phyloP scores from a whole-genome alignment of 2,329 filamentous ascomycete species.

The Ophiostoma ips region DNA sequence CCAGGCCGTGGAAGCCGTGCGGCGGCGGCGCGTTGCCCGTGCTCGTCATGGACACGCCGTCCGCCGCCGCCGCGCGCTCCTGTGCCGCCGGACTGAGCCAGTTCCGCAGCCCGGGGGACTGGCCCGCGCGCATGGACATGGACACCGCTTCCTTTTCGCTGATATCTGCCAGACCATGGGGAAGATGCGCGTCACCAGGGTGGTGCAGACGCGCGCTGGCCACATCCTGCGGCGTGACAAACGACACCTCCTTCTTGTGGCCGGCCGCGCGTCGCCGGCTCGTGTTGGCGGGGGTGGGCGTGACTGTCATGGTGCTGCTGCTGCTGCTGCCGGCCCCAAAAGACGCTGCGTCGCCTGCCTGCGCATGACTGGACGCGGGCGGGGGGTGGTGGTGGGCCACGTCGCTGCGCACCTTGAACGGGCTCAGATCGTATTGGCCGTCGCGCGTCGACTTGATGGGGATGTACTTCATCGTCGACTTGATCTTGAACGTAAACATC shows the following conservation, averaged over 20 bases:
- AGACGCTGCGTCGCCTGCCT: no score
- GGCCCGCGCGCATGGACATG: background rate
- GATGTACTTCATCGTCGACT: conserved; percentile 73
- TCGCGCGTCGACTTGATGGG: conserved; percentile 59
- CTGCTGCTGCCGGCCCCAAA: no score
- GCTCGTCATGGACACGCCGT: conserved; percentile 9
- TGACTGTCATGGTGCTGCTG: conserved; percentile 56
- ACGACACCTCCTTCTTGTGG: conserved; percentile 53
- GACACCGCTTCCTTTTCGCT: conserved; percentile 22
- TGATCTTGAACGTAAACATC: conserved; percentile 86
- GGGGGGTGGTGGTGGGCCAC: conserved; percentile 1
- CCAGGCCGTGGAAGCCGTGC: conserved; percentile 33
- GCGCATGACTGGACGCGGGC: no score
- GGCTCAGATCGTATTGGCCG: conserved; percentile 69
- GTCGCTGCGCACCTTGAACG: conserved; percentile 66
- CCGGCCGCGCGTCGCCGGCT: conserved; percentile 15
- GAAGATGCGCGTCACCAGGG: no score
- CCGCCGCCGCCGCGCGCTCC: conserved; percentile 14
- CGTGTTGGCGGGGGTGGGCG: conserved; percentile 47
- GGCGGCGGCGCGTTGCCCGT: background rate
- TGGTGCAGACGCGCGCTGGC: conserved; percentile 14
- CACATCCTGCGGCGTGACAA: conserved; percentile 44
- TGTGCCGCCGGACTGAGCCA: conserved; percentile 7
- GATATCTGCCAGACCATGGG: conserved; percentile 5
- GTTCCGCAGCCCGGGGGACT: conserved; percentile 9